Percentiles rank a stretch among this genome's conserved stretches.
These are phyloP conservation scores for Pontederia crassipes DNA, from an alignment of 176 grass and related monocot genomes.

Conservation along the genomic window DNA sequence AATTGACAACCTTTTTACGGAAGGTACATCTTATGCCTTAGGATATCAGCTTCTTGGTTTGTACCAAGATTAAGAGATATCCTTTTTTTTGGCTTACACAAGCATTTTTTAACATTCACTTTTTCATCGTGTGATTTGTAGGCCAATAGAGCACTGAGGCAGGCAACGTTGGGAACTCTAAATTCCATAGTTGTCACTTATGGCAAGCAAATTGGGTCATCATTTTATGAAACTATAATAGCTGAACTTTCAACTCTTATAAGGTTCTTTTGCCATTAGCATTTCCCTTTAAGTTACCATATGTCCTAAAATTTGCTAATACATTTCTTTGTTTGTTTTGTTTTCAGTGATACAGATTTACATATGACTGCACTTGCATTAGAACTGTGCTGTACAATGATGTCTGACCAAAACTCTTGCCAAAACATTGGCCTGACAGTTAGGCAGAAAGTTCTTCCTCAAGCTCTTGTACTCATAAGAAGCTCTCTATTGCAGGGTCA, in stretches of 20 bases:
- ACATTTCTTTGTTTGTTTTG: neutral
- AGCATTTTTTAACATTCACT: neutral
- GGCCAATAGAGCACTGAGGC: constrained; percentile 78
- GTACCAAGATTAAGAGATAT: neutral
- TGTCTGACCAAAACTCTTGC: constrained; percentile 66
- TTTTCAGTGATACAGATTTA: constrained; percentile 68
- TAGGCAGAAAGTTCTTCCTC: constrained; percentile 69
- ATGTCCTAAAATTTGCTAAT: neutral
- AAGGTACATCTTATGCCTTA: constrained; percentile 33
- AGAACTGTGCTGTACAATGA: constrained; percentile 88
- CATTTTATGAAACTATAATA: constrained; percentile 75
- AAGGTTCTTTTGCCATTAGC: constrained; percentile 38
- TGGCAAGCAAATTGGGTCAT: constrained; percentile 70
- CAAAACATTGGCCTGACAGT: constrained; percentile 70
- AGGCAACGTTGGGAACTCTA: constrained; percentile 69
- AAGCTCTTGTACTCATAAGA: constrained; percentile 75
- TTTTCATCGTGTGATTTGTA: constrained; percentile 21
- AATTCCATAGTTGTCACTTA: constrained; percentile 76
- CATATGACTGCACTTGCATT: constrained; percentile 91
- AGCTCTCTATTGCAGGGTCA: constrained; percentile 90
- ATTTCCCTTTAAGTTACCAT: neutral
- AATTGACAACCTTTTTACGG: constrained; percentile 72
- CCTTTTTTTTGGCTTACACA: too few species aligned
- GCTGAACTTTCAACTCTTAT: constrained; percentile 76
- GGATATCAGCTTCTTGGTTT: neutral